Evolutionary conservation across 345 rosid genomes (phyloP).

Genomic region (Eucalyptus tenuipes): DNA sequence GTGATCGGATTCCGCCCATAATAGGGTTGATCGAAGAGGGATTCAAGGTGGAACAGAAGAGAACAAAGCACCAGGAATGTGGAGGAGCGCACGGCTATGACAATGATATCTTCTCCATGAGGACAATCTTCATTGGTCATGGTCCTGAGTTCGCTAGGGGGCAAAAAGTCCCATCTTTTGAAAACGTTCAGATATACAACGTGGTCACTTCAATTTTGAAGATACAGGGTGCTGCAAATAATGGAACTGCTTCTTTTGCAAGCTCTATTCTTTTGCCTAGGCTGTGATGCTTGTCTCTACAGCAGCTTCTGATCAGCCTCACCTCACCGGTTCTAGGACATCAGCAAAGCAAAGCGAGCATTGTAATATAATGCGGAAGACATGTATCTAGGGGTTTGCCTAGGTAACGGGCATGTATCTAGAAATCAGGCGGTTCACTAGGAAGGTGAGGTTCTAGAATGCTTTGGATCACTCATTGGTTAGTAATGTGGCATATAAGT

Average conservation of each 20-base stretch:
- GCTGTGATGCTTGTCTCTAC: not conserved
- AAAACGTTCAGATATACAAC: constrained; percentile 88
- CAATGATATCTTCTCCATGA: constrained; percentile 84
- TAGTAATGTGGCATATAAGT: not conserved
- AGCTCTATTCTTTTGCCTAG: constrained; percentile 32
- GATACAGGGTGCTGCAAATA: constrained; percentile 66
- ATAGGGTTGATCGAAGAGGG: constrained; percentile 74
- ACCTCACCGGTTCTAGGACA: not conserved
- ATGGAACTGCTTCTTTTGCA: constrained; percentile 52
- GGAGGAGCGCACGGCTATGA: constrained; percentile 96
- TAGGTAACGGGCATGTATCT: not conserved
- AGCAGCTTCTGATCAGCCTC: not conserved
- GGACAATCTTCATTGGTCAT: constrained; percentile 81
- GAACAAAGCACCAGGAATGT: constrained; percentile 43
- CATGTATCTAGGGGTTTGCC: not conserved
- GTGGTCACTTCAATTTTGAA: constrained; percentile 70
- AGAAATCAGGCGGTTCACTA: not conserved
- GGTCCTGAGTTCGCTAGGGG: constrained; percentile 79
- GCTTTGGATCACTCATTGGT: not conserved
- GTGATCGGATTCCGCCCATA: constrained; percentile 68
- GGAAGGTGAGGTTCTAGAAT: not conserved
- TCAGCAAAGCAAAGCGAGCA: not conserved
- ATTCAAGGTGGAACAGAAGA: constrained; percentile 64
- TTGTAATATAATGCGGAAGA: not conserved
- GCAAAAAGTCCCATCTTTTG: constrained; percentile 80